Conservation (phyloP, 2,329 filamentous ascomycete genomes). For the Lithohypha guttulata region DNA sequence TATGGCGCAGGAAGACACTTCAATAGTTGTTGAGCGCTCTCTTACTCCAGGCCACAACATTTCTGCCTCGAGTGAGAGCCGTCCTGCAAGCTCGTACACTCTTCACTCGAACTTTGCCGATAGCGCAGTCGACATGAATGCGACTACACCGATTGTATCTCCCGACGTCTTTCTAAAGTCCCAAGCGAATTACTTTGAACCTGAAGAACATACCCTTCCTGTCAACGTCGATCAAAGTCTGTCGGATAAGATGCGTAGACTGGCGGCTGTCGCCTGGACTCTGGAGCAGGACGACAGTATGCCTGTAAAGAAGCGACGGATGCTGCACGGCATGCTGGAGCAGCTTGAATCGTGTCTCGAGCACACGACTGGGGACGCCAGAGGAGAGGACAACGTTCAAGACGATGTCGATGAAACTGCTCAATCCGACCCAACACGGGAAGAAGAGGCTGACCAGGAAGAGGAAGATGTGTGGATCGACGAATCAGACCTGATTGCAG, state of each 20-base stretch:
- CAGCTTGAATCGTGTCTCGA: constrained; percentile 5
- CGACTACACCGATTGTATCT: constrained; percentile 11
- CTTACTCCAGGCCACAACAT: constrained; percentile 1
- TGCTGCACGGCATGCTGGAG: constrained; percentile 2
- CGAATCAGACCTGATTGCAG: constrained; percentile 15
- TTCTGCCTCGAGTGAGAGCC: constrained; percentile 5
- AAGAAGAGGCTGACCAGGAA: constrained; percentile 11
- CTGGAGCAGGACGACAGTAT: constrained; percentile 10
- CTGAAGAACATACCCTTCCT: background rate
- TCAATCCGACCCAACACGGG: background rate
- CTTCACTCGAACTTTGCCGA: constrained; percentile 22
- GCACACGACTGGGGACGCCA: no score
- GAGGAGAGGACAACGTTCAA: background rate
- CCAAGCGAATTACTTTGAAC: background rate
- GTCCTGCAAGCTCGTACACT: constrained; percentile 18
- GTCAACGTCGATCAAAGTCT: constrained; percentile 4
- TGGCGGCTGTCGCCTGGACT: constrained; percentile 6
- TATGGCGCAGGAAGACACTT: background rate
- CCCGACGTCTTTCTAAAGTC: background rate
- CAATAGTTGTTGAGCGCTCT: background rate
- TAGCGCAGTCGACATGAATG: constrained; percentile 23
- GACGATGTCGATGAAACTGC: background rate
- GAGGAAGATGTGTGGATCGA: constrained; percentile 23
- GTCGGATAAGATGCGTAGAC: constrained; percentile 8
- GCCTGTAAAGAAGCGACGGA: background rate